These are phyloP conservation scores for Echium plantagineum DNA, from an alignment of 257 asterid species.

Conservation along the genomic window DNA sequence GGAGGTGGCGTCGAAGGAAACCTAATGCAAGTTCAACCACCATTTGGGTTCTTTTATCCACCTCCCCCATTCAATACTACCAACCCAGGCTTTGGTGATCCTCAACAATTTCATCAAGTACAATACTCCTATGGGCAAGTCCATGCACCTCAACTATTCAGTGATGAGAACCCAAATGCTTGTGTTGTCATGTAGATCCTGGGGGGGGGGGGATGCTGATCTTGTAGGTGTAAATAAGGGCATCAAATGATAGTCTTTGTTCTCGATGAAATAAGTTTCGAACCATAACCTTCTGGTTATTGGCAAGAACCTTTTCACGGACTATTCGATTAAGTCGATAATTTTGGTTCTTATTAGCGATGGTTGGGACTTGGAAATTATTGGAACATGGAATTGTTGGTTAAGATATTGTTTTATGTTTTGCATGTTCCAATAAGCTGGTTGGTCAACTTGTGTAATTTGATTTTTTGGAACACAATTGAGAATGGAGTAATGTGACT, in stretches of 20 bases:
- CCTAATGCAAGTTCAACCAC: conserved; percentile 12
- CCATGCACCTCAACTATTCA: conserved; percentile 25
- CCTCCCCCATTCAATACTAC: background rate
- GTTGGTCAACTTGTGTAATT: background rate
- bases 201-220: background rate
- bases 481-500: too few relatives aligned
- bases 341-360: too few relatives aligned
- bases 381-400: background rate
- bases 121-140: background rate
- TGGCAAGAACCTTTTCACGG: too few relatives aligned
- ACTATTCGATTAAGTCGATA: too few relatives aligned
- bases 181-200: conserved; percentile 24
- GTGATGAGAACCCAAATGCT: conserved; percentile 41
- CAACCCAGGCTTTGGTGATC: background rate
- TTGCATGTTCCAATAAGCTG: background rate
- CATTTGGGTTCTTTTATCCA: conserved; percentile 5
- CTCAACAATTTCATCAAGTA: conserved; percentile 7
- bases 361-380: too few relatives aligned
- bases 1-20: conserved; percentile 14
- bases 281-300: too few relatives aligned
- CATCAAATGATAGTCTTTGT: too few relatives aligned
- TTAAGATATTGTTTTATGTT: background rate
- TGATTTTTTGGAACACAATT: too few relatives aligned
- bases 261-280: too few relatives aligned
- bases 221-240: background rate